Conservation (phyloP, 2,329 filamentous ascomycete species). For the Colletotrichum somersetense region DNA sequence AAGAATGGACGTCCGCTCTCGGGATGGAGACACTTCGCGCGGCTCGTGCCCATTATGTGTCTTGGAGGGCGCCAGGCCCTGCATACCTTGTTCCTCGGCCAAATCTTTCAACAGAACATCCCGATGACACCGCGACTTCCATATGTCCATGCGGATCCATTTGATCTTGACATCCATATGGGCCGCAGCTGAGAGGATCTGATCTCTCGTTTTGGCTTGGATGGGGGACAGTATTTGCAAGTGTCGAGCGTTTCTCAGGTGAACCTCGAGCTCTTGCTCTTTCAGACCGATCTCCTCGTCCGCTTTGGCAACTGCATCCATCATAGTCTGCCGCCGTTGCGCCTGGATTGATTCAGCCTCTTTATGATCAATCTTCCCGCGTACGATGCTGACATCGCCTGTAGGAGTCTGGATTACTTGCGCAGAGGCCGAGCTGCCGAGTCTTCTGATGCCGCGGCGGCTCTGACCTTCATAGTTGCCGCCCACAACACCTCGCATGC, state of each 20-base stretch:
- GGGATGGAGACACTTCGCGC: slow-evolving; percentile 33
- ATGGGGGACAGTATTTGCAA: slow-evolving; percentile 90
- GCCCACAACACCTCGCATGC: slow-evolving; percentile 88
- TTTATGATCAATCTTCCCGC: slow-evolving; percentile 81
- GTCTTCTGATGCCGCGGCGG: slow-evolving; percentile 76
- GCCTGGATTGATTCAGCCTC: slow-evolving; percentile 88
- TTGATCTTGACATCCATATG: slow-evolving; percentile 89
- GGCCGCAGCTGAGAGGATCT: slow-evolving; percentile 86
- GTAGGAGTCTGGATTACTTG: slow-evolving; percentile 76
- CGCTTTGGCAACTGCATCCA: slow-evolving; percentile 84
- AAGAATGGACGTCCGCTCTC: slow-evolving; percentile 25
- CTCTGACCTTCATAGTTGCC: slow-evolving; percentile 87
- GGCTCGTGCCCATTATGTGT: slow-evolving; percentile 26
- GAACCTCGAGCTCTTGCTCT: slow-evolving; percentile 83
- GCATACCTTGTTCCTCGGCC: slow-evolving; percentile 69
- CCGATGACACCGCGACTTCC: slow-evolving; percentile 89
- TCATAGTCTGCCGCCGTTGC: slow-evolving; percentile 85
- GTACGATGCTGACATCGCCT: slow-evolving; percentile 80
- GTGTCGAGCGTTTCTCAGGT: slow-evolving; percentile 91
- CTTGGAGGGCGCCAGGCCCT: slow-evolving; percentile 18
- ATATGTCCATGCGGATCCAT: slow-evolving; percentile 95
- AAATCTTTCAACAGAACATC: slow-evolving; percentile 90
- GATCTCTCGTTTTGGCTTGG: slow-evolving; percentile 88
- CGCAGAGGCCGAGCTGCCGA: slow-evolving; percentile 72
- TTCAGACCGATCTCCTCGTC: slow-evolving; percentile 80